A percentile compares a stretch with the other conserved stretches of the same genome.
Conservation (phyloP, 345 rosid species). For the Eucalyptus cloeziana region DNA sequence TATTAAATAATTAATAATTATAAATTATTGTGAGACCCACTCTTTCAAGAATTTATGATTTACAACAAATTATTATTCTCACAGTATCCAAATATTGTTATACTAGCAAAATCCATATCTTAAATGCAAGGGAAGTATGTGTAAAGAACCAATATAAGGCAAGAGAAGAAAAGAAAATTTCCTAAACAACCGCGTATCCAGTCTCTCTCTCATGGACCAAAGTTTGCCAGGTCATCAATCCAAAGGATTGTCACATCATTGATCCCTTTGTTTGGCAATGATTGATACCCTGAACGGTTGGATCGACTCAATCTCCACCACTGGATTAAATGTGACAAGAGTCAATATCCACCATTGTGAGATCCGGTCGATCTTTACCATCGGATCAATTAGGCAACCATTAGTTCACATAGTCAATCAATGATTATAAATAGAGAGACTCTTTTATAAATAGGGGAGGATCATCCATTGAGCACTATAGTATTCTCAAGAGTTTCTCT, state of each 20-base stretch:
- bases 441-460: neutral
- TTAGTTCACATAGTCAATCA: neutral
- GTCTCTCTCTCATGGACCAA: too few species aligned
- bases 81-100: fast-evolving
- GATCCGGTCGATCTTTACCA: neutral
- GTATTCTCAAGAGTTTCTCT: neutral
- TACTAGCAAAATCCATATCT: too few species aligned
- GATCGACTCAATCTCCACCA: neutral
- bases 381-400: neutral
- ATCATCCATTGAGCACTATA: neutral
- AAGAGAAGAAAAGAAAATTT: neutral
- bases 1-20: too few species aligned
- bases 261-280: neutral
- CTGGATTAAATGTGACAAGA: neutral
- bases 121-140: neutral
- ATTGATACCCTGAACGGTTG: fast-evolving
- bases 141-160: neutral
- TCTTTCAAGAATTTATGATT: fast-evolving
- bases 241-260: too few species aligned
- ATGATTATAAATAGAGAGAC: neutral
- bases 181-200: neutral
- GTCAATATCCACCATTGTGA: neutral
- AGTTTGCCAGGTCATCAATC: too few species aligned
- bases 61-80: fast-evolving
- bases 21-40: fast-evolving